Evolutionary conservation across 2,329 filamentous ascomycete species (phyloP), one percentile per base, ranked within the genome.

Genomic region (Arachnopeziza araneosa): DNA sequence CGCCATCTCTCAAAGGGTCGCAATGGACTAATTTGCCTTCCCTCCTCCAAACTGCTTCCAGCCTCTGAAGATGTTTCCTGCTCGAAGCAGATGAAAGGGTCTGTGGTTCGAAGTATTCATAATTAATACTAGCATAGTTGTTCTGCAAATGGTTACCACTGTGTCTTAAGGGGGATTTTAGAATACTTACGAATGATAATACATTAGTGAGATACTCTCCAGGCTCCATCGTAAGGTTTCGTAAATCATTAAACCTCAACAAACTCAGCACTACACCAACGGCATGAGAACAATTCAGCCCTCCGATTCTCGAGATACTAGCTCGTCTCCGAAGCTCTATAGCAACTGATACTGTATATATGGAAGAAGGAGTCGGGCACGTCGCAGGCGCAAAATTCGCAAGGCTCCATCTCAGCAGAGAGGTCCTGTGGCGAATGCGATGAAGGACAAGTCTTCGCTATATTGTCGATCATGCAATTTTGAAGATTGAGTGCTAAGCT

Each of bases 191-290:
- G 65, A 66, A 70, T 57, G 66, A 71, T 63, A 74, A 63, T 58
- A 72, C 68, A 67, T 73, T 74, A 30, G 72, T 73, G 52, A 62
- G 60, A 60, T 70, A 72, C 52, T 74, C 71, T 24, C 70, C 68
- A 59, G 66, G 67, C 60, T 74, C 72, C 72, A 74, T 73, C 64
- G 68, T 67, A 61, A 54, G 53, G 57, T 54, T 50, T 60, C 58
- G 48, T 56, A 50, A 56, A 57, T 60, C 60, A 63, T 65, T 59
- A 56, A 59, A 9, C 23, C 36, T 44, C 36, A 44, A 44, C 36
- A 44, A 44, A 19, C 26, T 44, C 36, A 14, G 36, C 36, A 44
- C 36, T 8, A 6, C 5, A 4, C 36, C 36, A 12, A 19, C 36
- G 12, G 36, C 36, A 44, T 44, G 17, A 55, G 22, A 30, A 30